Conservation (phyloP, 2,329 filamentous ascomycete species). For the Arthrobotrys iridis region DNA sequence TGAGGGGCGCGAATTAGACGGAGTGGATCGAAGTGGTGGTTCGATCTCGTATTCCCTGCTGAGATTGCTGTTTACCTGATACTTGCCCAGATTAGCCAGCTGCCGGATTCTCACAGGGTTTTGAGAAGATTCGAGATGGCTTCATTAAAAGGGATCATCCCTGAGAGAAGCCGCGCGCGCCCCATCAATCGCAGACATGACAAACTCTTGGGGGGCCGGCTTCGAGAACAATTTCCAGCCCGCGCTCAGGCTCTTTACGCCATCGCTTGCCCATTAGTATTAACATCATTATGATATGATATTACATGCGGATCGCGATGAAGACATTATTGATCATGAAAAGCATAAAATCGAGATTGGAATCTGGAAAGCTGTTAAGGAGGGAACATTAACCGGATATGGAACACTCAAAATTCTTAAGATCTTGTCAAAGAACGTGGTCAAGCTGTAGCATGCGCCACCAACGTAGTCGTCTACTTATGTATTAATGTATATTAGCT, state of each 20-base stretch:
- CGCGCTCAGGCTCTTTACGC: not conserved
- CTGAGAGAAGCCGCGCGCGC: slow-evolving; percentile 24
- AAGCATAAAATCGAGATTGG: too few relatives aligned
- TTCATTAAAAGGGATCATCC: slow-evolving; percentile 27
- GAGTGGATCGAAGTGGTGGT: not conserved
- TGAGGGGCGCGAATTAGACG: too few relatives aligned
- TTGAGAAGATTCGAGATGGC: slow-evolving; percentile 22
- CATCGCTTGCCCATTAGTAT: not conserved
- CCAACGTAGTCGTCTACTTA: too few relatives aligned
- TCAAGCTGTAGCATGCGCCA: too few relatives aligned
- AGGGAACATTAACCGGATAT: too few relatives aligned
- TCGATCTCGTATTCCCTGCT: slow-evolving; percentile 28
- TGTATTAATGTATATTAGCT: too few relatives aligned
- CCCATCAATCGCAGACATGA: slow-evolving; percentile 16
- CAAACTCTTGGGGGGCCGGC: slow-evolving; percentile 11
- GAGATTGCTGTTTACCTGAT: slow-evolving; percentile 19
- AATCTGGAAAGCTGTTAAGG: too few relatives aligned
- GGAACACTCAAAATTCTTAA: too few relatives aligned
- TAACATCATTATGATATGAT: too few relatives aligned
- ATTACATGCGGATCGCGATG: too few relatives aligned
- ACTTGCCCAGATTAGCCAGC: slow-evolving; percentile 22
- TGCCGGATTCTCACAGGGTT: slow-evolving; percentile 20
- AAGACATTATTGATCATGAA: too few relatives aligned
- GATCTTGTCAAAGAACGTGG: too few relatives aligned
- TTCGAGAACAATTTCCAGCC: not conserved